These are phyloP conservation scores for Zopfia rhizophila DNA, from an alignment of 2,329 filamentous ascomycete species.

Conservation along the genomic window DNA sequence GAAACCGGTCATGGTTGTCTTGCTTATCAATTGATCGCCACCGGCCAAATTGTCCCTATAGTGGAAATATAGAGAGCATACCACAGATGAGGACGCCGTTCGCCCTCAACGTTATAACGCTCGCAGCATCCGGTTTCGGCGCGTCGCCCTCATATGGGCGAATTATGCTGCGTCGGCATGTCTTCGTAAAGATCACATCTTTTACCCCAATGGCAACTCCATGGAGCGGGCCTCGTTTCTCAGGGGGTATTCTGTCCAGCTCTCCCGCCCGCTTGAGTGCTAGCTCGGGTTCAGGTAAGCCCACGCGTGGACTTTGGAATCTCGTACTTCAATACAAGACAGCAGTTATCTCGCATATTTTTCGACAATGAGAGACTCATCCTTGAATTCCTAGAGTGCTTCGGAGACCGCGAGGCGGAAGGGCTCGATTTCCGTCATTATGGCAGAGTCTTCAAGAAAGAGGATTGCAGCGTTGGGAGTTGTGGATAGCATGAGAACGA, in stretches of 20 bases:
- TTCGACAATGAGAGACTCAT: conserved; percentile 38
- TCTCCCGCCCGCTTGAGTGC: conserved; percentile 62
- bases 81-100: conserved; percentile 68
- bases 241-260: conserved; percentile 61
- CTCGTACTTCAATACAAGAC: conserved; percentile 36
- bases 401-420: conserved; percentile 37
- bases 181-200: conserved; percentile 67
- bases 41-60: conserved; percentile 46
- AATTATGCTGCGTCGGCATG: conserved; percentile 65
- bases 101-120: conserved; percentile 62
- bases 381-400: conserved; percentile 32
- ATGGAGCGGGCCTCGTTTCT: conserved; percentile 65
- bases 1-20: conserved; percentile 73
- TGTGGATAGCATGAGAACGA: not conserved
- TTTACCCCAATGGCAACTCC: conserved; percentile 69
- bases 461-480: not conserved
- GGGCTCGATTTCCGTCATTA: conserved; percentile 19
- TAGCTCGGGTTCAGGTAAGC: conserved; percentile 43
- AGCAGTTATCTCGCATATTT: conserved; percentile 42
- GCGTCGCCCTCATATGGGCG: conserved; percentile 60
- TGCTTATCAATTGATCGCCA: conserved; percentile 24
- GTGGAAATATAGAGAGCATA: not conserved
- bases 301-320: conserved; percentile 41
- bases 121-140: conserved; percentile 63
- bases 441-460: not conserved